Base-by-base conservation (phyloP, 2,329 filamentous ascomycete species). In the Torrubiella hemipterigena region DNA sequence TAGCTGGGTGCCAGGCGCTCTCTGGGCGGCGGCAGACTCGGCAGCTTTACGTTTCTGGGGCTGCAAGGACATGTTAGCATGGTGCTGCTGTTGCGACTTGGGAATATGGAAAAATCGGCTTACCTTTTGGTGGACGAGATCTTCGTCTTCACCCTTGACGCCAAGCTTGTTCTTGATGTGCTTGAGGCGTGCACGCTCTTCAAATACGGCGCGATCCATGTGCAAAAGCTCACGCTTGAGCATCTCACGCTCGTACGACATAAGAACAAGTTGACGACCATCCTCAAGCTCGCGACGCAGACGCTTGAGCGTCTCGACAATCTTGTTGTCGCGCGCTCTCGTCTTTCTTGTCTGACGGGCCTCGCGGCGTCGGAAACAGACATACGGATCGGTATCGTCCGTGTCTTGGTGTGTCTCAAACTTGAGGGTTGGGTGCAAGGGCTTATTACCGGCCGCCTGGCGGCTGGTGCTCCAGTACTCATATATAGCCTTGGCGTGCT, bases 291-390 rank as follows among this genome's bases (percentile, higher is more conserved):
- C 89, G 45, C 80, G 80, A 33, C 91, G 78, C 48, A 98, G 63
- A 52, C 83, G 84, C 63, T 91, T 91, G 43, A 98, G 70, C 56
- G 94, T 95, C 52, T 98, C 91, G 33, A 82, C 84, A 46, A 89
- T 85, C 57, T 94, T 89, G 21, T 84, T 84, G 62, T 98, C 91
- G 49, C 91, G 77, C 44, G 84, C 85, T 49, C 91, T 74, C 22
- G 91, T 98, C 62, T 96, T 98, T 46, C 91, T 81, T 30, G 86
- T 89, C 54, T 93, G 85, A 35, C 91, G 80, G 28, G 93, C 83
- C 58, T 98, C 91, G 41, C 91, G 82, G 45, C 91, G 77, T 51
- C 91, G 77, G 72, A 98, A 98, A 59, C 91, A 98, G 48, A 98
- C 87, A 59, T 94, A 98, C 29, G 91, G 91, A 58, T 98, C 91